A percentile compares a stretch with the other conserved stretches of the same genome.
phyloP scores from a whole-genome alignment of 495 filamentous ascomycete genomes.

The Neurospora sp. region DNA sequence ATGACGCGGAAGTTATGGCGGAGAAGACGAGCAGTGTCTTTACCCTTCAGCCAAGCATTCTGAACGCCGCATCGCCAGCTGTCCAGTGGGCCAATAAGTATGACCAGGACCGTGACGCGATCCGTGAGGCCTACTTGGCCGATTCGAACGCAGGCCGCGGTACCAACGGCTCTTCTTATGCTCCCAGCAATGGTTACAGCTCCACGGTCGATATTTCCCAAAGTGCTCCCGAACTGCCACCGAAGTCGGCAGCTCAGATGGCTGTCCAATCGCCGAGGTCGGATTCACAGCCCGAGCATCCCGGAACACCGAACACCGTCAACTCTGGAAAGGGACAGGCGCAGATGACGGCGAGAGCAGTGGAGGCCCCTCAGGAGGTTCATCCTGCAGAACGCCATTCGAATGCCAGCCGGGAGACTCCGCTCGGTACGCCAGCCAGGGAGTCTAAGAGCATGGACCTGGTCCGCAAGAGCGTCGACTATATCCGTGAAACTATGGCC shows the following conservation, averaged over 20 bases:
- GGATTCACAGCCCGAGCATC: neutral
- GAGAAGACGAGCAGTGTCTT: conserved; percentile 86
- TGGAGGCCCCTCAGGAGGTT: conserved; percentile 21
- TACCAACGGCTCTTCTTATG: conserved; percentile 17
- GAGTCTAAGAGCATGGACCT: conserved; percentile 26
- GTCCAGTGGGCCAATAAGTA: conserved; percentile 93
- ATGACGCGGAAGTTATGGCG: conserved; percentile 43
- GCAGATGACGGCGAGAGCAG: conserved; percentile 19
- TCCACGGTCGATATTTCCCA: conserved; percentile 18
- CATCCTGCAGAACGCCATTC: conserved; percentile 28
- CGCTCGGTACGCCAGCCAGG: conserved; percentile 30
- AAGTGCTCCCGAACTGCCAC: conserved; percentile 23
- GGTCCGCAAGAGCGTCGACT: conserved; percentile 27
- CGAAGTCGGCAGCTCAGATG: conserved; percentile 19
- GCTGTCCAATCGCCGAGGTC: neutral
- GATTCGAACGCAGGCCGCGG: conserved; percentile 61
- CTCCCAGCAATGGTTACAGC: conserved; percentile 16
- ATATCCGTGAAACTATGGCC: conserved; percentile 28
- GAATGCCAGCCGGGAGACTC: conserved; percentile 23
- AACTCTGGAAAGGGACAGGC: neutral
- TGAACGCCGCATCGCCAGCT: conserved; percentile 81
- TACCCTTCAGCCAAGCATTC: conserved; percentile 74
- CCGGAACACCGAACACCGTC: neutral
- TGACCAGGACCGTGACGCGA: conserved; percentile 59
- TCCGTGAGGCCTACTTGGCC: conserved; percentile 70